Evolutionary conservation across 2,329 filamentous ascomycete species (phyloP), one percentile per base, ranked within the genome.

Genomic region (Penicillium sclerotigenum): DNA sequence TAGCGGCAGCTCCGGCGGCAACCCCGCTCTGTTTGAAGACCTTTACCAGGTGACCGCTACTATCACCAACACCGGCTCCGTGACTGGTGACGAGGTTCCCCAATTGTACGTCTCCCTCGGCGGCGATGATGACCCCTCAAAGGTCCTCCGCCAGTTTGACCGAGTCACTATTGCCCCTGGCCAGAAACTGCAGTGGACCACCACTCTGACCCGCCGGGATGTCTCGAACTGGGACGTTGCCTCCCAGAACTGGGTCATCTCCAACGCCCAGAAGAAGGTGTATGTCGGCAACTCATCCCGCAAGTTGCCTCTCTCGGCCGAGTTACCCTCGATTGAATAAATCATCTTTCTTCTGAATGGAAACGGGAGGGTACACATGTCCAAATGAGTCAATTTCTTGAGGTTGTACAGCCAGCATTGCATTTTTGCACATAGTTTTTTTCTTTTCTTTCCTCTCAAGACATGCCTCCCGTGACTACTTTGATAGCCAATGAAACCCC

Each of bases 191-290:
- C 83, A 80, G 2, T 95, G 94, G 78, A 79, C 73, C 0, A 86
- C 84, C 0, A 81, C 86, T 16, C 74, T 97, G 53, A 91, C 86
- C 6, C 83, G 92, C 37, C 85, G 91, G 54, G 93, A 97, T 68
- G 64, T 97, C 54, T 91, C 87, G 71, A 94, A 91, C 77, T 97
- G 93, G 92, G 90, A 96, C 64, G 78, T 83, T 0, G 80, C 69
- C 1, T 71, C 76, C n/a, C 92, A 97, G 80, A 87, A 97, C 78
- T 97, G 93, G 92, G 83, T 91, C 43, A 78, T 87, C 52, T 78
- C 77, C 29, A 65, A 76, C 22, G 79, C 83, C 63, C 73, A 79
- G 50, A 86, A 86, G 78, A 85, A 77, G 55, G 79, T 85, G 38
- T 82, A 81, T 60, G 83, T 87, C 6, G 84, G 84, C 26, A 79